Evolutionary conservation across 768 basidiomycete species (phyloP).

Genomic region (Xerocomus brunneocitrinus): DNA sequence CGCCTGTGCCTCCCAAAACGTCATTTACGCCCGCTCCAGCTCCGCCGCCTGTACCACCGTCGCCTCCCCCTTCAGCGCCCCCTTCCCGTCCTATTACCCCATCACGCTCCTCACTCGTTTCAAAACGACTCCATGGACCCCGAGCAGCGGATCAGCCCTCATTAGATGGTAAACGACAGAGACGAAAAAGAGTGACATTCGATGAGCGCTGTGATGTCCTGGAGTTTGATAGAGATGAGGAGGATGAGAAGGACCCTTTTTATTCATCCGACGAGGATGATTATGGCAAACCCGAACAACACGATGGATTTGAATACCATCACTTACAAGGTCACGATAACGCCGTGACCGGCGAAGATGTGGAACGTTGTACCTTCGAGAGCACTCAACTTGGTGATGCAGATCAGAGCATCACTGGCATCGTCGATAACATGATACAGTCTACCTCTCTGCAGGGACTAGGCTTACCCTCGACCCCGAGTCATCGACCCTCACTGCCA

Average conservation of each 20-base stretch:
- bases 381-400: constrained; percentile 41
- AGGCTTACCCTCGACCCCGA: constrained; percentile 27
- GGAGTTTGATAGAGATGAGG: constrained; percentile 71
- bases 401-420: constrained; percentile 59
- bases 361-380: constrained; percentile 33
- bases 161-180: constrained; percentile 40
- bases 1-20: constrained; percentile 26
- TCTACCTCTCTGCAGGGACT: constrained; percentile 20
- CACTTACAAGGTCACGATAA: constrained; percentile 11
- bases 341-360: neutral
- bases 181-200: constrained; percentile 76
- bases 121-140: constrained; percentile 72
- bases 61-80: constrained; percentile 42
- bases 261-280: constrained; percentile 36
- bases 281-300: constrained; percentile 17
- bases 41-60: constrained; percentile 15
- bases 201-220: constrained; percentile 77
- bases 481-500: constrained; percentile 42
- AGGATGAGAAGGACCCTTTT: constrained; percentile 47
- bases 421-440: constrained; percentile 67
- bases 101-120: constrained; percentile 63
- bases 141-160: constrained; percentile 45
- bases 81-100: constrained; percentile 27
- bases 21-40: neutral
- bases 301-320: constrained; percentile 6